These are phyloP conservation scores for Termitomyces sp. DNA, from an alignment of 1,284 basidiomycete species.

Conservation along the genomic window DNA sequence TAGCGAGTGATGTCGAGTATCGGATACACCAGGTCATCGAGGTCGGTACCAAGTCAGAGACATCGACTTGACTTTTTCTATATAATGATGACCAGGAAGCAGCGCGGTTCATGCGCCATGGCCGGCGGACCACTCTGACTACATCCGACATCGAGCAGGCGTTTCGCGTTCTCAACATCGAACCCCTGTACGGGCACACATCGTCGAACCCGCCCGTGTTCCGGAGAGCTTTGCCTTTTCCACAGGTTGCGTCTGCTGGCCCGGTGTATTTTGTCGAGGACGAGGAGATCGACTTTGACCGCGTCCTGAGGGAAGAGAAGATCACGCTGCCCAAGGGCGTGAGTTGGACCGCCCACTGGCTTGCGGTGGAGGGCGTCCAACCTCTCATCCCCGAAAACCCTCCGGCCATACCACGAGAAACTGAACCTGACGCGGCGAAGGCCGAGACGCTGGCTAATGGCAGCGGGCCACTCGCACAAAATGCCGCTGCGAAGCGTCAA, in stretches of 20 bases:
- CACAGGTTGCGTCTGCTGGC: slow-evolving; percentile 51
- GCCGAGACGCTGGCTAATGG: slow-evolving; percentile 34
- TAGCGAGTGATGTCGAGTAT: slow-evolving; percentile 97
- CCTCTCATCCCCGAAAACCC: slow-evolving; percentile 97
- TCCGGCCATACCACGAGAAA: slow-evolving; percentile 65
- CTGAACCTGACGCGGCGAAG: slow-evolving; percentile 31
- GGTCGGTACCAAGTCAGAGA: slow-evolving; percentile 36
- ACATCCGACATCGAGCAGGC: slow-evolving; percentile 93
- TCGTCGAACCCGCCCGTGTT: slow-evolving; percentile 69
- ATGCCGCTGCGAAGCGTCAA: slow-evolving; percentile 25
- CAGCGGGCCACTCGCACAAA: slow-evolving; percentile 20
- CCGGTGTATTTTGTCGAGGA: slow-evolving; percentile 92
- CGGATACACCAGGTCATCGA: slow-evolving; percentile 91
- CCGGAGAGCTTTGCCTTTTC: slow-evolving; percentile 66
- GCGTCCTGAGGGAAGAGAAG: slow-evolving; percentile 79
- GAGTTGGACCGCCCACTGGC: slow-evolving; percentile 90
- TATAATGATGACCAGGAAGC: slow-evolving; percentile 64
- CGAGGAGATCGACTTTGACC: slow-evolving; percentile 96
- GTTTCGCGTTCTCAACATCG: slow-evolving; percentile 90
- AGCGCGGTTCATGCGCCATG: slow-evolving; percentile 94
- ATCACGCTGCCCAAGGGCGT: slow-evolving; percentile 73
- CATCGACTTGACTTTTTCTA: background rate
- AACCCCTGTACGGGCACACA: slow-evolving; percentile 81
- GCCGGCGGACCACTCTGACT: slow-evolving; percentile 80
- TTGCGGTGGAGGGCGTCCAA: slow-evolving; percentile 97